Percentiles rank a stretch among this genome's conserved stretches.
phyloP scores from a whole-genome alignment of 495 filamentous ascomycete species.

The Neurospora sp. region DNA sequence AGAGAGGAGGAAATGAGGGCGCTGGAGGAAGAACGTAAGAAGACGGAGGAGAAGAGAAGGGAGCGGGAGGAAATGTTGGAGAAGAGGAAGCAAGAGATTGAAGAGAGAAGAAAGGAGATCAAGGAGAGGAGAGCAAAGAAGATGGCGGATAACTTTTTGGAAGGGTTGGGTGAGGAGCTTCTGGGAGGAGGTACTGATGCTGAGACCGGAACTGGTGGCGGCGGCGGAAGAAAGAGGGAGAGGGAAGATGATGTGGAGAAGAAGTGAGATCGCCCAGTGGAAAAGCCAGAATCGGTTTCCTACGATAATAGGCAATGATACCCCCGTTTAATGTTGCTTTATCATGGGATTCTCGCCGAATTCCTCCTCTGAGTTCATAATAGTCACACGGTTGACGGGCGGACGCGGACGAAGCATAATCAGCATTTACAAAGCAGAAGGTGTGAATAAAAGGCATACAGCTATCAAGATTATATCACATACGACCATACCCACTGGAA shows the following conservation, averaged over 20 bases:
- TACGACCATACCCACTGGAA: slow-evolving; percentile 38
- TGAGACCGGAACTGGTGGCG: background rate
- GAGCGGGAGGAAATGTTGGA: slow-evolving; percentile 46
- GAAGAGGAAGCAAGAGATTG: slow-evolving; percentile 42
- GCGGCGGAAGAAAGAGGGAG: background rate
- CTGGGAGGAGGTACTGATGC: background rate
- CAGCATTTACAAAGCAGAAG: background rate
- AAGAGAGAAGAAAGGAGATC: slow-evolving; percentile 41
- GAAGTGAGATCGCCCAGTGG: background rate
- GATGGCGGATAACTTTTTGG: slow-evolving; percentile 65
- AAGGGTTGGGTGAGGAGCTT: slow-evolving; percentile 37
- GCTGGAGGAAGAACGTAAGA: slow-evolving; percentile 51
- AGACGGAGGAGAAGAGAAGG: slow-evolving; percentile 54
- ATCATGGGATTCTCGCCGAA: background rate
- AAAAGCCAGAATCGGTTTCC: background rate
- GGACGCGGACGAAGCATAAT: background rate
- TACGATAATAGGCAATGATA: background rate
- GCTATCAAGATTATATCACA: background rate
- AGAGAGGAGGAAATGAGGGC: slow-evolving; percentile 67
- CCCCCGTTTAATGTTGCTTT: background rate
- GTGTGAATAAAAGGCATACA: background rate
- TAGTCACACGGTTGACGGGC: background rate
- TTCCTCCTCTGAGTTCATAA: background rate
- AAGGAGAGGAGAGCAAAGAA: slow-evolving; percentile 50
- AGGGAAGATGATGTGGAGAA: background rate